Percentiles rank a stretch among this genome's conserved stretches.
These are phyloP conservation scores for Cryptococcus sp. DNA, from an alignment of 1,284 basidiomycete genomes.

Conservation along the genomic window DNA sequence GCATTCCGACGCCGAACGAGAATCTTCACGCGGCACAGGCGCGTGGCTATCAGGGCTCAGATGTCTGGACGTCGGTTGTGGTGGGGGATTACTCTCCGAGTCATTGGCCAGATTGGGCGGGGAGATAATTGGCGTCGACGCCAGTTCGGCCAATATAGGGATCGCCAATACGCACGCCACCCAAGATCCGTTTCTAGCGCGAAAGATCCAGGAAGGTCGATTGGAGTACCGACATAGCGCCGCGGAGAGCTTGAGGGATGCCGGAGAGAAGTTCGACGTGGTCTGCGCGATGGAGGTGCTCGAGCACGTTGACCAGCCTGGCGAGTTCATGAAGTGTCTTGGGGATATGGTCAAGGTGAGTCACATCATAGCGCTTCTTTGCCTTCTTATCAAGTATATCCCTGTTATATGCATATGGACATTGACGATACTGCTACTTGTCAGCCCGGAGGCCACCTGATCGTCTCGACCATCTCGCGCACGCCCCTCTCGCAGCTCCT, in stretches of 20 bases:
- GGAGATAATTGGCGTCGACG: conserved; percentile 84
- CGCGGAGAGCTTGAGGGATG: conserved; percentile 69
- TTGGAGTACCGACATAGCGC: conserved; percentile 73
- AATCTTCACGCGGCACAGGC: conserved; percentile 32
- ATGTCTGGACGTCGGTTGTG: conserved; percentile 87
- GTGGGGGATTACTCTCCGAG: conserved; percentile 93
- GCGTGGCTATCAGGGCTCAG: conserved; percentile 65
- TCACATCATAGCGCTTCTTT: too few relatives aligned
- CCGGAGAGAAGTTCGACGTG: conserved; percentile 71
- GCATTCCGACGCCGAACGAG: conserved; percentile 49
- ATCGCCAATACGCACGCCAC: conserved; percentile 83
- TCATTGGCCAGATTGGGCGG: conserved; percentile 86
- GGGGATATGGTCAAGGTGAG: conserved; percentile 80
- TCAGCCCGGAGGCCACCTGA: conserved; percentile 91
- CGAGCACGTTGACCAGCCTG: conserved; percentile 94
- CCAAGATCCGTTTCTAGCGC: conserved; percentile 66
- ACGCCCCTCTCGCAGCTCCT: conserved; percentile 87
- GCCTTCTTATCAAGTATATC: too few relatives aligned
- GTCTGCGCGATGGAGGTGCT: conserved; percentile 98
- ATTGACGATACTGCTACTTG: background rate
- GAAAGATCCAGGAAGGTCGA: conserved; percentile 10
- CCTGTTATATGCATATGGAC: background rate
- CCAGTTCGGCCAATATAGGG: conserved; percentile 79
- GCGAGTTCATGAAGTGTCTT: conserved; percentile 77
- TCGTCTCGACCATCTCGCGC: conserved; percentile 94